A percentile compares a stretch with the other conserved stretches of the same genome.
phyloP scores from a whole-genome alignment of 2,329 filamentous ascomycete species.

The Endoconidiophora polonica region DNA sequence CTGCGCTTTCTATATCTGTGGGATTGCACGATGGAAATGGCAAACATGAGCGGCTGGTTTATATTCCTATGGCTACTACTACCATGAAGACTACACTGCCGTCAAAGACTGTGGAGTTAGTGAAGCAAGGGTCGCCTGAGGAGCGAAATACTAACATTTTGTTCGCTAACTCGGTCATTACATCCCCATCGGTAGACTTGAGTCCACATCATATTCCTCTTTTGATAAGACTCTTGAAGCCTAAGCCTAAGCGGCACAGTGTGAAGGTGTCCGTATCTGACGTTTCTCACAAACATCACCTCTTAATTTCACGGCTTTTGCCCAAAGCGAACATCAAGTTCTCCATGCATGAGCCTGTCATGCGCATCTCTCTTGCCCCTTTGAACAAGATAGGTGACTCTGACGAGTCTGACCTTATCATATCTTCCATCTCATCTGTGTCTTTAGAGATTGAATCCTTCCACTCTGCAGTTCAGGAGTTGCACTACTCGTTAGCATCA shows the following conservation, averaged over 20 bases:
- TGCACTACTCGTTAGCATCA: constrained; percentile 74
- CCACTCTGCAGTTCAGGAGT: constrained; percentile 68
- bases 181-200: constrained; percentile 84
- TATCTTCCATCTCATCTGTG: constrained; percentile 85
- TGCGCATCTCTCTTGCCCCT: constrained; percentile 75
- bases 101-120: constrained; percentile 78
- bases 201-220: constrained; percentile 84
- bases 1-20: constrained; percentile 80
- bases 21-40: constrained; percentile 82
- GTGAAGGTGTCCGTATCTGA: constrained; percentile 9
- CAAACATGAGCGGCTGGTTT: constrained; percentile 71
- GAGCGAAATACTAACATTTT: constrained; percentile 92
- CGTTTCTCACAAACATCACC: constrained; percentile 36
- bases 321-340: constrained; percentile 92
- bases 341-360: constrained; percentile 87
- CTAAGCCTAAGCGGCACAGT: constrained; percentile 20
- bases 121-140: constrained; percentile 51
- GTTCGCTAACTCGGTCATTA: constrained; percentile 90
- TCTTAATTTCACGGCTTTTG: constrained; percentile 72
- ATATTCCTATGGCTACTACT: constrained; percentile 94
- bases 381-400: constrained; percentile 46
- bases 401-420: constrained; percentile 86
- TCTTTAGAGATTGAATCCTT: constrained; percentile 89
- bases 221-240: constrained; percentile 57
- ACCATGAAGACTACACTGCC: constrained; percentile 87